Evolutionary conservation across 345 rosid genomes (phyloP).

Genomic region (Anacardium occidentale): DNA sequence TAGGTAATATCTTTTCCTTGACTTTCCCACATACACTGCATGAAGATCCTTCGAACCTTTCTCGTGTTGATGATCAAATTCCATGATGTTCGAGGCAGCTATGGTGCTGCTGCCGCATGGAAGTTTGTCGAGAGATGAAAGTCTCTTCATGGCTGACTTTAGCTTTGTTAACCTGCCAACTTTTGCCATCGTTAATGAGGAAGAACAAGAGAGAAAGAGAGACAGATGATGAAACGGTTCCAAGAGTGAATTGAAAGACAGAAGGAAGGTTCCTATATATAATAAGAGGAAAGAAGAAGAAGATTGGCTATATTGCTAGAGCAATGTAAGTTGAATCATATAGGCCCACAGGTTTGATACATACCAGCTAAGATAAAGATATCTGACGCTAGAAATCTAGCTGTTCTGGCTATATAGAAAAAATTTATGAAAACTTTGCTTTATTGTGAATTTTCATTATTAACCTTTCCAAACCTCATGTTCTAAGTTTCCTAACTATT

Average conservation of each 20-base stretch:
- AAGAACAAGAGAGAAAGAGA: background rate
- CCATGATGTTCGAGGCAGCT: background rate
- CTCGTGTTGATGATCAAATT: conserved; percentile 2
- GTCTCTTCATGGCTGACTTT: conserved; percentile 80
- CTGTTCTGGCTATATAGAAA: conserved; percentile 8
- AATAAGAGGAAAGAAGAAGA: background rate
- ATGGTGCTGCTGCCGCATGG: conserved; percentile 27
- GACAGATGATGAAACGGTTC: background rate
- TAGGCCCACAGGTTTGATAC: conserved; percentile 64
- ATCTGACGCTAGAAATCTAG: conserved; percentile 26
- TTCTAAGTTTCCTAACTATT: background rate
- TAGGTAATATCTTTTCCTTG: conserved; percentile 69
- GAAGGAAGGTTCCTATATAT: conserved; percentile 42
- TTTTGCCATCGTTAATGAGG: conserved; percentile 52
- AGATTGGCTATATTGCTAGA: too few relatives aligned
- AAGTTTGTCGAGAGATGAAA: conserved; percentile 71
- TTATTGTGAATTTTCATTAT: background rate
- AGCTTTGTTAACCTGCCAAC: conserved; percentile 74
- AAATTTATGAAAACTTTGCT: background rate
- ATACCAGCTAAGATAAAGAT: conserved; percentile 58
- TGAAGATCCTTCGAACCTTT: conserved; percentile 31
- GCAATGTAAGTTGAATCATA: conserved; percentile 1
- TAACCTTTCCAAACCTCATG: background rate
- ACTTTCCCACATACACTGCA: conserved; percentile 85
- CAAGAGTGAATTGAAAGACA: conserved; percentile 13